Conservation (phyloP, 805 yeast species). For the Saccharomycopsis guyanensis region DNA sequence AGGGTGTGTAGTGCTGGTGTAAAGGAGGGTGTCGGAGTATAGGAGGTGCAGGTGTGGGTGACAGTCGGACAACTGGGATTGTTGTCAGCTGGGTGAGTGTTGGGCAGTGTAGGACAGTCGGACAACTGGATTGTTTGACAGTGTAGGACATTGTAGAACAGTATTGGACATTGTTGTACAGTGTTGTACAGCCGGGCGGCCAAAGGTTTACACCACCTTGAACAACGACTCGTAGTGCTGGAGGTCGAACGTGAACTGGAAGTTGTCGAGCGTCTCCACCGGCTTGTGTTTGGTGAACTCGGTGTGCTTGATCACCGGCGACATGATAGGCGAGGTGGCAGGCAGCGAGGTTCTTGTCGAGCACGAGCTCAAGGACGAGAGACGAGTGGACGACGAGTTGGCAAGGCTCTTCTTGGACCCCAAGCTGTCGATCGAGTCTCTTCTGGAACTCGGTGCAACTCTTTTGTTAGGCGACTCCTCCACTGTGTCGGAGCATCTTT, state of each 20-base stretch:
- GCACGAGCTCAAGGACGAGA: slow-evolving; percentile 1
- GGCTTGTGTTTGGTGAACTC: not conserved
- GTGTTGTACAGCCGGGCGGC: too few species aligned
- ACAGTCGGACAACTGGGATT: too few species aligned
- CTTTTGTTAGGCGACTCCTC: not conserved
- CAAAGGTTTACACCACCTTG: not conserved
- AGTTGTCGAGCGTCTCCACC: slow-evolving; percentile 6
- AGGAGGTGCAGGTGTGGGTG: too few species aligned
- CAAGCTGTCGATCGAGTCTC: not conserved
- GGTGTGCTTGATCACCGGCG: not conserved
- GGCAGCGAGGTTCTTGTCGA: not conserved
- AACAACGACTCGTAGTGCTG: slow-evolving; percentile 1
- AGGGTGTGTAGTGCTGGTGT: too few species aligned
- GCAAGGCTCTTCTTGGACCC: not conserved
- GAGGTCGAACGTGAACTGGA: slow-evolving; percentile 11
- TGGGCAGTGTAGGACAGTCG: too few species aligned
- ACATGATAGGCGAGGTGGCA: not conserved
- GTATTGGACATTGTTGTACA: too few species aligned
- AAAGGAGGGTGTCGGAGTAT: too few species aligned
- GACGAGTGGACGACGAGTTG: slow-evolving; percentile 3
- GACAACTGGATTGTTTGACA: too few species aligned
- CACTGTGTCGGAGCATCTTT: not conserved
- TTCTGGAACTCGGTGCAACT: not conserved
- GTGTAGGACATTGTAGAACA: too few species aligned
- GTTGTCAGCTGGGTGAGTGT: too few species aligned